phyloP scores from a whole-genome alignment of 2,329 filamentous ascomycete species.

The Diplocarpon rosae region DNA sequence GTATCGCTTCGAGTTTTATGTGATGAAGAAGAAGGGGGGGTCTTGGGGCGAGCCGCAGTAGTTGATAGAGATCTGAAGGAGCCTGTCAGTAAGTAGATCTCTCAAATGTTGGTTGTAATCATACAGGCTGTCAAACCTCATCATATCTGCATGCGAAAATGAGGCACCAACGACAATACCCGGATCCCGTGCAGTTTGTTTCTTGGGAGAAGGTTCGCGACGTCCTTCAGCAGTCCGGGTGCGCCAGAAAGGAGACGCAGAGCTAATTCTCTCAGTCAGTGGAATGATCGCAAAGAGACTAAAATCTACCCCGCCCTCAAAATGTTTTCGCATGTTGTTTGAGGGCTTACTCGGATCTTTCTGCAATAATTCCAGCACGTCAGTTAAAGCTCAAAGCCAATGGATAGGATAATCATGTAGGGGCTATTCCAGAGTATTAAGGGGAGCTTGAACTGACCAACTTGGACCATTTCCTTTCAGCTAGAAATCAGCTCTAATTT shows the following conservation, averaged over 20 bases:
- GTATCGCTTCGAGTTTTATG: constrained; percentile 44
- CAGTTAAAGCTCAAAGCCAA: constrained; percentile 9
- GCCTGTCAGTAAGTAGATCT: constrained; percentile 2
- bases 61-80: constrained; percentile 44
- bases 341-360: constrained; percentile 50
- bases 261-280: constrained; percentile 40
- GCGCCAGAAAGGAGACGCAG: constrained; percentile 82
- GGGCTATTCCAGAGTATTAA: background rate
- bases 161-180: constrained; percentile 81
- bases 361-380: constrained; percentile 29
- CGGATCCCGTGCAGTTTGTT: constrained; percentile 42
- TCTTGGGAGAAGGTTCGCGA: constrained; percentile 41
- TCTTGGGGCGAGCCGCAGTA: constrained; percentile 57
- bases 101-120: constrained; percentile 22
- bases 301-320: constrained; percentile 4
- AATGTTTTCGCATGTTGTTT: background rate
- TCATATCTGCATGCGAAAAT: constrained; percentile 91
- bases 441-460: constrained; percentile 59
- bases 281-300: constrained; percentile 1
- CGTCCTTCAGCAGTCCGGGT: constrained; percentile 44
- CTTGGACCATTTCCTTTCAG: constrained; percentile 97
- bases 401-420: background rate
- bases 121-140: constrained; percentile 77
- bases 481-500: constrained; percentile 12
- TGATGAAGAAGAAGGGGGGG: constrained; percentile 55